Evolutionary conservation across 2,329 filamentous ascomycete species (phyloP).

Genomic region (Aphanoascus verrucosus): DNA sequence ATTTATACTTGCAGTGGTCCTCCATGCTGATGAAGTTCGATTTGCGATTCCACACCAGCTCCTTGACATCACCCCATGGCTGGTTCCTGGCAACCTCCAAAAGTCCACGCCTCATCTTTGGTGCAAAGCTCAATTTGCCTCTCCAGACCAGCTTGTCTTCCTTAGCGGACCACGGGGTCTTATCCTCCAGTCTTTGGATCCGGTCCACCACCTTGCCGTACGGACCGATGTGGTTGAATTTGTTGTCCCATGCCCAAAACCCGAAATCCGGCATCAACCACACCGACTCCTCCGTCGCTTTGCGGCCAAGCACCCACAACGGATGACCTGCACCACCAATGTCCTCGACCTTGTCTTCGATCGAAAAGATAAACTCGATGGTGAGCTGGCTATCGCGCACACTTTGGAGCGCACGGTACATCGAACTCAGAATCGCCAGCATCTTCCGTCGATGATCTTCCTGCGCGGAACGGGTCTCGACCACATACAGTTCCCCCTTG

Average conservation of each 20-base stretch:
- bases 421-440: constrained; percentile 36
- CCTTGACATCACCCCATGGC: constrained; percentile 40
- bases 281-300: constrained; percentile 31
- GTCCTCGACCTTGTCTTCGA: constrained; percentile 37
- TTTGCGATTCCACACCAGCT: constrained; percentile 31
- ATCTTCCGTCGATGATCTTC: constrained; percentile 32
- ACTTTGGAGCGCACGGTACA: constrained; percentile 39
- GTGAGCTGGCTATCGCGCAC: constrained; percentile 31
- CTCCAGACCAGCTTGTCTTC: constrained; percentile 40
- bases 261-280: constrained; percentile 46
- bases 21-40: constrained; percentile 40
- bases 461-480: constrained; percentile 23
- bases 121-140: constrained; percentile 36
- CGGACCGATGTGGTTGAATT: constrained; percentile 27
- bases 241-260: constrained; percentile 41
- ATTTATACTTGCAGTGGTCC: constrained; percentile 45
- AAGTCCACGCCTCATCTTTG: constrained; percentile 32
- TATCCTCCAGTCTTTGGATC: constrained; percentile 18
- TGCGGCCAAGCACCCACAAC: constrained; percentile 37
- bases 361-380: constrained; percentile 40
- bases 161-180: constrained; percentile 30
- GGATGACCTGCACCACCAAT: constrained; percentile 27
- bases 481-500: constrained; percentile 26
- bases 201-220: constrained; percentile 29
- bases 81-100: constrained; percentile 32